These are phyloP conservation scores for Arxiozyma slooffiae DNA, from an alignment of 1,139 yeast species.

Conservation along the genomic window DNA sequence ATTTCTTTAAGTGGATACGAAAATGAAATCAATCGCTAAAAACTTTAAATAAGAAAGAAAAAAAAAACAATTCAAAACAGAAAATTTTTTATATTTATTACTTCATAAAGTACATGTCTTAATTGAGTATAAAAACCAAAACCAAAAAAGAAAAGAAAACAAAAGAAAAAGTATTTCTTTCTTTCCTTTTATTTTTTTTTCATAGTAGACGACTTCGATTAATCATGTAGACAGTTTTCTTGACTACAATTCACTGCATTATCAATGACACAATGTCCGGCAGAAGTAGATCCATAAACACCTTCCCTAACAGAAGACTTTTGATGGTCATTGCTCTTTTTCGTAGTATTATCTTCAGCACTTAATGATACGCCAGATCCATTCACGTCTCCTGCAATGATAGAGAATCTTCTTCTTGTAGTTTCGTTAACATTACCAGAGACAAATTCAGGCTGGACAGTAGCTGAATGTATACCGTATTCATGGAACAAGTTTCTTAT, in stretches of 20 bases:
- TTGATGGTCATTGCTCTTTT: no score
- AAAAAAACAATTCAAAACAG: no score
- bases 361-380: slow-evolving; percentile 3
- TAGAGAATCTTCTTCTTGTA: slow-evolving; percentile 30
- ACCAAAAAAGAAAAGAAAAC: not conserved
- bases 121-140: no score
- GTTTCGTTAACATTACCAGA: slow-evolving; percentile 24
- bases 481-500: slow-evolving; percentile 74
- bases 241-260: slow-evolving; percentile 41
- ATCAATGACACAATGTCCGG: slow-evolving; percentile 36
- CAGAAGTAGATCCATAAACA: slow-evolving; percentile 30
- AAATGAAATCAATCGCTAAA: not conserved
- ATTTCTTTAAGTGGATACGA: not conserved
- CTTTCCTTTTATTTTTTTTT: no score
- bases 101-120: not conserved
- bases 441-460: slow-evolving; percentile 84
- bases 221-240: slow-evolving; percentile 31
- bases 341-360: not conserved
- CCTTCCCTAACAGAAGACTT: not conserved
- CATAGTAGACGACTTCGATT: not conserved
- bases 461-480: slow-evolving; percentile 84
- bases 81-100: no score
- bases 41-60: not conserved
- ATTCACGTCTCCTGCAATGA: slow-evolving; percentile 31
- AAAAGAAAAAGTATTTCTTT: not conserved